A percentile compares a stretch with the other conserved stretches of the same genome.
Evolutionary conservation across 805 yeast genomes (phyloP).

Genomic region (Ogataea paraovalis): DNA sequence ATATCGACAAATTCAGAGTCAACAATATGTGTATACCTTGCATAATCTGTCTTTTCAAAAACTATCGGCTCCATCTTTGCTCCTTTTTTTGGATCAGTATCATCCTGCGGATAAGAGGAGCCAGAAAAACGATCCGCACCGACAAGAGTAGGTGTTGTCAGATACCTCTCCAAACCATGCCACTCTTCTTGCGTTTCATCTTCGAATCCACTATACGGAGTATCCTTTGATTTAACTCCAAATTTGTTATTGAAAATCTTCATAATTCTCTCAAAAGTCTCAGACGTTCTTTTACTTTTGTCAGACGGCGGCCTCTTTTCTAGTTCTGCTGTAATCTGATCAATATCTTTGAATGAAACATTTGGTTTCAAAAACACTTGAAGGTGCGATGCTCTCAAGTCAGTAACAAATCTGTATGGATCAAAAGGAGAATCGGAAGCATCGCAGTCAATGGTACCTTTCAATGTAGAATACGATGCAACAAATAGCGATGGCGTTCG

Average conservation of each 20-base stretch:
- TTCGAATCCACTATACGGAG: not conserved
- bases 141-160: conserved; percentile 22
- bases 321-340: conserved; percentile 10
- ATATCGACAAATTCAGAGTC: conserved; percentile 56
- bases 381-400: conserved; percentile 47
- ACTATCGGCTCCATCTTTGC: conserved; percentile 20
- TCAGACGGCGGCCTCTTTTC: not conserved
- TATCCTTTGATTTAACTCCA: conserved; percentile 5
- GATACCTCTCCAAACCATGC: conserved; percentile 75
- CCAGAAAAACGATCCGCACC: not conserved
- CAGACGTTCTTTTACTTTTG: not conserved
- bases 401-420: conserved; percentile 43
- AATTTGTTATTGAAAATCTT: not conserved
- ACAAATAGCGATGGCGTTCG: conserved; percentile 72
- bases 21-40: conserved; percentile 65
- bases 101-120: not conserved
- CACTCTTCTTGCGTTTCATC: conserved; percentile 40
- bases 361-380: conserved; percentile 66
- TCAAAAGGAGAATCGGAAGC: conserved; percentile 49
- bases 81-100: not conserved
- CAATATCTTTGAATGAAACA: conserved; percentile 47
- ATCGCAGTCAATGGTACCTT: conserved; percentile 55
- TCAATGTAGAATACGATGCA: conserved; percentile 50
- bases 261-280: conserved; percentile 4
- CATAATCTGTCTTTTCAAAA: conserved; percentile 65